Evolutionary conservation across 176 grass and related monocot genomes (phyloP).

Genomic region (Zoysia japonica): DNA sequence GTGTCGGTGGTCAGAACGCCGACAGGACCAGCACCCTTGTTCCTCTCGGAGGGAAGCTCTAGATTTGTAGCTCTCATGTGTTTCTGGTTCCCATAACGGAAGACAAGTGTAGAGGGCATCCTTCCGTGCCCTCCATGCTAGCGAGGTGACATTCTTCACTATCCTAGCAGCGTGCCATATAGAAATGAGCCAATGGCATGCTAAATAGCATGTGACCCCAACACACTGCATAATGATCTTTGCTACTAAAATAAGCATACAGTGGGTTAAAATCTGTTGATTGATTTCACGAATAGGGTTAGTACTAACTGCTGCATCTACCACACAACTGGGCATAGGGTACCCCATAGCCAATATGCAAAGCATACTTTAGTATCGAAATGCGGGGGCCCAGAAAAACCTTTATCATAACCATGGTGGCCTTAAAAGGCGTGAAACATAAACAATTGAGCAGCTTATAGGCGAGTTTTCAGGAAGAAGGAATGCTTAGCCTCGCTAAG

Average conservation of each 20-base stretch:
- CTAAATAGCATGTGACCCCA: conserved; percentile 75
- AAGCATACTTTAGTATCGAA: conserved; percentile 62
- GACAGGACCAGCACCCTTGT: conserved; percentile 37
- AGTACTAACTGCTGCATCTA: conserved; percentile 27
- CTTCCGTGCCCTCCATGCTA: conserved; percentile 50
- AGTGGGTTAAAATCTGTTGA: conserved; percentile 32
- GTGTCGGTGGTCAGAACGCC: no score
- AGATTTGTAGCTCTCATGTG: conserved; percentile 79
- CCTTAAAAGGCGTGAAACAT: conserved; percentile 51
- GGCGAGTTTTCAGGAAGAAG: conserved; percentile 33
- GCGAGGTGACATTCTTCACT: conserved; percentile 38
- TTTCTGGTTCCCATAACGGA: conserved; percentile 70
- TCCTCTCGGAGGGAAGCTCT: conserved; percentile 48
- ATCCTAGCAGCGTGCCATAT: conserved; percentile 40
- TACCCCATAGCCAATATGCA: conserved; percentile 50
- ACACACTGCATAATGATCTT: conserved; percentile 60
- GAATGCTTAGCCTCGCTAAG: conserved; percentile 27
- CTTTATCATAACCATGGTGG: conserved; percentile 54
- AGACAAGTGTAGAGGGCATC: conserved; percentile 63
- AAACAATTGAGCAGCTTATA: conserved; percentile 43
- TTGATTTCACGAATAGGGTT: conserved; percentile 53
- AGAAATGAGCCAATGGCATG: conserved; percentile 50
- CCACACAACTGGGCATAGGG: conserved; percentile 39
- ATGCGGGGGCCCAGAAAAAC: conserved; percentile 44
- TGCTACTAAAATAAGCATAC: conserved; percentile 53